A percentile compares a stretch with the other conserved stretches of the same genome.
phyloP scores from a whole-genome alignment of 176 grass and related monocot genomes.

The bread wheat (Triticum aestivum) region DNA sequence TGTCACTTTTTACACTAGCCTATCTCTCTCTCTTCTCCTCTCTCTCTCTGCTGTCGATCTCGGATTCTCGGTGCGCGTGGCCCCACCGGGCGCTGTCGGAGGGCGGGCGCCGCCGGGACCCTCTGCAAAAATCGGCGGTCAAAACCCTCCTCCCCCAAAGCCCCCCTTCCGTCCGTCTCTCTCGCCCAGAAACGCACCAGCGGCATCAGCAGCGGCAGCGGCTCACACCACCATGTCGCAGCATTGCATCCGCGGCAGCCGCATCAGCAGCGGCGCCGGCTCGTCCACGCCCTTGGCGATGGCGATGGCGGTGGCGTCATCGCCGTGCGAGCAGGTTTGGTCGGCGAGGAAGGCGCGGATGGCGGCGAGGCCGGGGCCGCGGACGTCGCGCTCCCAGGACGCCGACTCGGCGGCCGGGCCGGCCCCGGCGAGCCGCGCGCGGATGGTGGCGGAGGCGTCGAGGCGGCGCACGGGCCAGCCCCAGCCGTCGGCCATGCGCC shows the following conservation, averaged over 20 bases:
- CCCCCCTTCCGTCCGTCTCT: not conserved
- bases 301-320: not conserved
- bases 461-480: slow-evolving; percentile 57
- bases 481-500: slow-evolving; percentile 44
- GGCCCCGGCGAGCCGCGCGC: slow-evolving; percentile 27
- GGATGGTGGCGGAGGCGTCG: slow-evolving; percentile 54
- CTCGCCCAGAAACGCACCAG: not conserved
- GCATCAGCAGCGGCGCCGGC: not conserved
- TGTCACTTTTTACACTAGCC: not conserved
- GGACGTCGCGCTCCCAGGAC: slow-evolving; percentile 64
- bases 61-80: not conserved
- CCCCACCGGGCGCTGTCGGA: slow-evolving; percentile 37
- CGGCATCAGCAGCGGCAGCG: not conserved
- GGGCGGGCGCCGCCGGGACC: slow-evolving; percentile 30
- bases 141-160: slow-evolving; percentile 23
- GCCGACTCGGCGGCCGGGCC: slow-evolving; percentile 2
- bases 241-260: slow-evolving; percentile 24
- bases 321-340: not conserved
- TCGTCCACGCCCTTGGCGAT: not conserved
- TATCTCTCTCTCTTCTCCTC: no score
- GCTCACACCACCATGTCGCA: slow-evolving; percentile 55
- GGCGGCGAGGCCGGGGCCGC: slow-evolving; percentile 41
- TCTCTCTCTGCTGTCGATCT: not conserved
- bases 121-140: slow-evolving; percentile 40
- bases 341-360: slow-evolving; percentile 50